These are phyloP conservation scores for Soucietia sequanensis DNA, from an alignment of 805 yeast species.

Conservation along the genomic window DNA sequence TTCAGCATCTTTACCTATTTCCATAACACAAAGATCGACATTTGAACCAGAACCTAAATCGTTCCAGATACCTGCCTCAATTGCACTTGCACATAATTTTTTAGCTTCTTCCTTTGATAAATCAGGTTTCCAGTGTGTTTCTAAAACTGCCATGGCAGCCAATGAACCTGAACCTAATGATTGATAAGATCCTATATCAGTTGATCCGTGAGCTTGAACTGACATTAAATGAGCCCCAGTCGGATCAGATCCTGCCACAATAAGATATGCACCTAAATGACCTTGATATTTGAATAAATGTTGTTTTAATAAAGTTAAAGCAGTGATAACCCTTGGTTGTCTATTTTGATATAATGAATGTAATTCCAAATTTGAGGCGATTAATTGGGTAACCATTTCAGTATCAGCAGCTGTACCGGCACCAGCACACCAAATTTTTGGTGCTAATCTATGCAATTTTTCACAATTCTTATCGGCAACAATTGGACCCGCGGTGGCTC, in stretches of 20 bases:
- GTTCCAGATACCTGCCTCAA: conserved; percentile 98
- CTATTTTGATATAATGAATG: conserved; percentile 83
- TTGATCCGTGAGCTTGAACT: conserved; percentile 96
- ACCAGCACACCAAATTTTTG: conserved; percentile 98
- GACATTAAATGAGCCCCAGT: conserved; percentile 92
- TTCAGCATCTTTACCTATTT: conserved; percentile 82
- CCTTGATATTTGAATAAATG: conserved; percentile 97
- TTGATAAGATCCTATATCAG: conserved; percentile 91
- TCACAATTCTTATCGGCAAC: conserved; percentile 99
- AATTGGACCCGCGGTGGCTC: conserved; percentile 95
- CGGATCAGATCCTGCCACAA: conserved; percentile 97
- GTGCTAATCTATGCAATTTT: conserved; percentile 85
- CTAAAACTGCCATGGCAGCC: conserved; percentile 98
- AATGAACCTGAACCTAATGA: conserved; percentile 95
- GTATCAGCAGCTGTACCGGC: conserved; percentile 99
- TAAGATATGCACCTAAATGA: conserved; percentile 93
- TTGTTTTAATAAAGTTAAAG: conserved; percentile 89
- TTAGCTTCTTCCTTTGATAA: conserved; percentile 88
- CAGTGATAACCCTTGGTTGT: conserved; percentile 90
- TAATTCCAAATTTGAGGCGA: conserved; percentile 85
- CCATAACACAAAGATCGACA: conserved; percentile 97
- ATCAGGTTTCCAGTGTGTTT: conserved; percentile 78
- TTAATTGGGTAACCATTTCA: conserved; percentile 94
- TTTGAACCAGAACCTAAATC: conserved; percentile 98
- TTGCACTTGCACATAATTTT: conserved; percentile 85